Evolutionary conservation across 176 grass and related monocot genomes (phyloP).

Genomic region (Ananas comosus): DNA sequence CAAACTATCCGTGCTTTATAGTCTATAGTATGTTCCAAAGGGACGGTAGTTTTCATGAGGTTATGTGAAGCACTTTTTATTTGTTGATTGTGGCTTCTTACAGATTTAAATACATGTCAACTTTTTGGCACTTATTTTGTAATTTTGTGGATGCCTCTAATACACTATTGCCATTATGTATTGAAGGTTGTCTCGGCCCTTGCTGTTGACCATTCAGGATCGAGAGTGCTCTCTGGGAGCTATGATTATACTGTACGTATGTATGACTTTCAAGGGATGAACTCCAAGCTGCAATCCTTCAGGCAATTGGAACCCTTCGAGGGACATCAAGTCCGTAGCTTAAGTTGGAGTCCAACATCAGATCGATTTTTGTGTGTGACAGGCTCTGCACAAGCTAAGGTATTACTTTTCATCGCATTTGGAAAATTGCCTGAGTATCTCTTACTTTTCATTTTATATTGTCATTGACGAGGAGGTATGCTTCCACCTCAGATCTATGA

Average conservation of each 20-base stretch:
- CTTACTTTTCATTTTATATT: neutral
- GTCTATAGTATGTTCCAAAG: too few species aligned
- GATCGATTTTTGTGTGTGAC: constrained; percentile 90
- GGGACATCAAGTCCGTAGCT: constrained; percentile 91
- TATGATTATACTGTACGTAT: constrained; percentile 94
- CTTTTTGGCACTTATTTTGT: too few species aligned
- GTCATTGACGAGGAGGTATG: constrained; percentile 17
- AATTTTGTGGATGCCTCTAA: too few species aligned
- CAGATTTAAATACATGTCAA: too few species aligned
- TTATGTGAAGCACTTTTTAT: too few species aligned
- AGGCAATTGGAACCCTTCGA: constrained; percentile 92
- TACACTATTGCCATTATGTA: constrained; percentile 10
- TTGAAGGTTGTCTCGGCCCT: constrained; percentile 81
- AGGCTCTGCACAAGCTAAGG: constrained; percentile 95
- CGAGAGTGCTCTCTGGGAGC: constrained; percentile 84
- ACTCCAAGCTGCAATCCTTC: constrained; percentile 90
- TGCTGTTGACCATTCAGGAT: constrained; percentile 95
- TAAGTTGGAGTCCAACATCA: constrained; percentile 96
- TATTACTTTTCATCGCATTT: constrained; percentile 28
- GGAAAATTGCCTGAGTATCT: neutral
- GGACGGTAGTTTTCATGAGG: too few species aligned
- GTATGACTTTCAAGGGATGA: constrained; percentile 99
- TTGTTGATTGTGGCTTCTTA: too few species aligned
- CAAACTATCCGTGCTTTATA: too few species aligned
- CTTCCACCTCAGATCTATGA: constrained; percentile 71